Base-by-base conservation (phyloP, 2,329 filamentous ascomycete genomes). In the Akanthomyces uredinophilus region DNA sequence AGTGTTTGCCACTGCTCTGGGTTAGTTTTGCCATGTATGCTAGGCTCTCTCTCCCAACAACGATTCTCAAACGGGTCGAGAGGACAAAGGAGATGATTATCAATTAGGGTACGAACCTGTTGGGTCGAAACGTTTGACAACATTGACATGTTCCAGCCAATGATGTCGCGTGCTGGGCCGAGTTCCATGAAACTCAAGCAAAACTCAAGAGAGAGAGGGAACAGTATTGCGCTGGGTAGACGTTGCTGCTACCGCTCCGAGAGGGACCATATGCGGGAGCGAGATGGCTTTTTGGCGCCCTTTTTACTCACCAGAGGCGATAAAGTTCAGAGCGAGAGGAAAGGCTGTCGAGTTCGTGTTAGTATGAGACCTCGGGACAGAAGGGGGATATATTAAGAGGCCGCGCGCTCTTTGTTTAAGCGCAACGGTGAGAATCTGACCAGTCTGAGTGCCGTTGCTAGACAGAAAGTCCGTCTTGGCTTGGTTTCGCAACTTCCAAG, bases 241-340 rank as follows among this genome's bases (percentile, higher is more conserved):
- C 41, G 37, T 11, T 70, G 71, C 77, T 82, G 83, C 85, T 85
- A 83, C 87, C 87, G 86, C 87, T 86, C 81, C 80, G 78, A 74
- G 78, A 27, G 13, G 79, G 77, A 80, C 74, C 64, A 66, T 65
- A 64, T 68, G 68, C 64, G 66, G 69, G 67, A 66, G 68, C 66
- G 68, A 13, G n/a, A 29, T 32, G 22, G 22, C 11, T 14, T 41
- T 16, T n/a, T n/a, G n/a, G 65, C 62, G 66, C 65, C 70, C n/a
- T n/a, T 61, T 58, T 59, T 54, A 94, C 91, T 94, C 87, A 95
- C 91, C 90, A 80, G 90, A 91, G 75, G 91, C 91, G 79, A 95
- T 90, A 80, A 95, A 95, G 79, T 95, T 95, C 73, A 95, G 82
- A 75, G 91, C 90, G 76, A 95, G 79, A 69, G 91, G 91, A 67